Evolutionary conservation across 2,329 filamentous ascomycete genomes (phyloP).

Genomic region (Paramyrothecium roridum): DNA sequence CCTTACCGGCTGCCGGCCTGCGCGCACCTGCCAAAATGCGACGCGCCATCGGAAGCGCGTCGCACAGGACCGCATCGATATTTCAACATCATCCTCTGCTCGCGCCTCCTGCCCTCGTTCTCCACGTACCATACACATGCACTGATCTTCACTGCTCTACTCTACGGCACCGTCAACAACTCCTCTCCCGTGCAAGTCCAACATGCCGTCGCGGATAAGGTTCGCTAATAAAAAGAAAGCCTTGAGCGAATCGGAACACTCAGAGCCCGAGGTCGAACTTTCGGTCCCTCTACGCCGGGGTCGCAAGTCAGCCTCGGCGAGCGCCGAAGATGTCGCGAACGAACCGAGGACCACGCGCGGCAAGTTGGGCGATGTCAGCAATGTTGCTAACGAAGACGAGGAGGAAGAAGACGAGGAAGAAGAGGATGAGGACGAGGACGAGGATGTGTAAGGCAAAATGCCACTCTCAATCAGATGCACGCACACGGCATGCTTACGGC

Average conservation of each 20-base stretch:
- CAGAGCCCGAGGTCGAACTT: constrained; percentile 27
- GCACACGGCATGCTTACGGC: constrained; percentile 12
- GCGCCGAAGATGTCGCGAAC: constrained; percentile 10
- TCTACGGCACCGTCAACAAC: constrained; percentile 2
- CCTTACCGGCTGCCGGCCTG: no score
- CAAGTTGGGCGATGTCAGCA: constrained; percentile 13
- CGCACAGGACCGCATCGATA: background rate
- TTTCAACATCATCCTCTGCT: no score
- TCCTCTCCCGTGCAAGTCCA: constrained; percentile 2
- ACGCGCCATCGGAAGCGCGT: background rate
- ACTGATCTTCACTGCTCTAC: no score
- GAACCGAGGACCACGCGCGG: background rate
- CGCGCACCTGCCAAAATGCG: background rate
- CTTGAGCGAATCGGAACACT: constrained; percentile 33
- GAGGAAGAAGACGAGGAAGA: constrained; percentile 31
- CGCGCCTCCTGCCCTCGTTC: no score
- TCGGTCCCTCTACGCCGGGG: constrained; percentile 15
- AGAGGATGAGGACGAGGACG: constrained; percentile 35
- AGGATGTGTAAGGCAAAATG: constrained; percentile 36
- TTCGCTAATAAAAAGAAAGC: constrained; percentile 22
- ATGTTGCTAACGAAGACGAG: constrained; percentile 24
- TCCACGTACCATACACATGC: background rate
- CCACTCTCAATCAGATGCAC: constrained; percentile 16
- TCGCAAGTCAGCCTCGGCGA: constrained; percentile 18
- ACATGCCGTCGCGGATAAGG: constrained; percentile 8